Percentiles rank a stretch among this genome's conserved stretches.
Evolutionary conservation across 768 basidiomycete genomes (phyloP).

Genomic region (Amanita inopinata): DNA sequence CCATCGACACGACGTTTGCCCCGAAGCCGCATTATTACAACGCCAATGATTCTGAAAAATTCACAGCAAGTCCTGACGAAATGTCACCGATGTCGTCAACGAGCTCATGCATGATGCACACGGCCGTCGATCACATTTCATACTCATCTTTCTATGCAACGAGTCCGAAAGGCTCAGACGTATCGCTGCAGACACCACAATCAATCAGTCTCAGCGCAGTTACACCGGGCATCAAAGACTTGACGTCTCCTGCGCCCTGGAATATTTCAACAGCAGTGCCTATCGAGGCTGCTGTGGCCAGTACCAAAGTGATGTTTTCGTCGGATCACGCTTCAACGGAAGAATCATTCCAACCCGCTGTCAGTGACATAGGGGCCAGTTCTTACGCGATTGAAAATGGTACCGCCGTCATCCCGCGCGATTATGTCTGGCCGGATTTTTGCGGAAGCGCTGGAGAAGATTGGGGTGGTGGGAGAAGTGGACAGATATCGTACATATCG

Average conservation of each 20-base stretch:
- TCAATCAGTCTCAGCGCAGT: constrained; percentile 3
- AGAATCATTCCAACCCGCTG: background rate
- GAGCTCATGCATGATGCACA: constrained; percentile 61
- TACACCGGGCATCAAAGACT: background rate
- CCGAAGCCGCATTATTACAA: constrained; percentile 37
- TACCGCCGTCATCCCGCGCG: background rate
- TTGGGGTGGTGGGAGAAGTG: constrained; percentile 7
- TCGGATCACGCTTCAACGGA: constrained; percentile 1
- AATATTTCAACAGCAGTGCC: background rate
- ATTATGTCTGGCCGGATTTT: constrained; percentile 6
- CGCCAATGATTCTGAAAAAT: constrained; percentile 30
- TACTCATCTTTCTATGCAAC: constrained; percentile 5
- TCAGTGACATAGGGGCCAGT: background rate
- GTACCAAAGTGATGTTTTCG: background rate
- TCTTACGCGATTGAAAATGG: background rate
- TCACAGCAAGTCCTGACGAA: constrained; percentile 15
- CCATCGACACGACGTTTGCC: constrained; percentile 46
- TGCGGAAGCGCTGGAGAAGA: background rate
- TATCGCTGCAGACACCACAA: constrained; percentile 2
- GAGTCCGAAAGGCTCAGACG: constrained; percentile 1
- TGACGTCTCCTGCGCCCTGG: background rate
- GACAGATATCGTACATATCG: background rate
- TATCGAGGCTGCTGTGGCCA: background rate
- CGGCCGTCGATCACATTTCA: constrained; percentile 45
- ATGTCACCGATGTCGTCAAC: constrained; percentile 24